Percentiles rank a stretch among this genome's conserved stretches.
Conservation (phyloP, 192 early-diverging fungal genomes). For the Podila verticillata region DNA sequence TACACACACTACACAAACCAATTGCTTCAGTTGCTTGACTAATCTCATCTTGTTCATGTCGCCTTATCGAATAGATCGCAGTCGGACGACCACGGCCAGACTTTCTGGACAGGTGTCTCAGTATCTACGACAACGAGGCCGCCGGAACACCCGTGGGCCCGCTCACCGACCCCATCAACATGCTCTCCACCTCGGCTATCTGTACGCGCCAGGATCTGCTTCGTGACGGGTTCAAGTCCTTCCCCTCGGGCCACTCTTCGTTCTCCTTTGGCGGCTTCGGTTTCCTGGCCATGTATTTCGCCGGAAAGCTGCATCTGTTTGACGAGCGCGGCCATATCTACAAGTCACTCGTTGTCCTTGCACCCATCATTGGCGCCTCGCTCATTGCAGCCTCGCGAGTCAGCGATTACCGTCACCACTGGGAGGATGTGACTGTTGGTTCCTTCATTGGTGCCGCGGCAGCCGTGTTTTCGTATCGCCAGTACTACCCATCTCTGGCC, state of each 20-base stretch:
- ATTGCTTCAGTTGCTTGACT: neutral
- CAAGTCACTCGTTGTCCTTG: conserved; percentile 70
- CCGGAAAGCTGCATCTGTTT: conserved; percentile 77
- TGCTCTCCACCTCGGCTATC: conserved; percentile 66
- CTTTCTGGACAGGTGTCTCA: conserved; percentile 59
- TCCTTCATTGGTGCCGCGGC: conserved; percentile 62
- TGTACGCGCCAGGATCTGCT: conserved; percentile 65
- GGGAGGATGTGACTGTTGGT: conserved; percentile 77
- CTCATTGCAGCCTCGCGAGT: conserved; percentile 74
- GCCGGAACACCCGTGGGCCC: conserved; percentile 23
- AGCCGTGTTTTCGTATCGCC: conserved; percentile 73
- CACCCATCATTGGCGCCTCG: conserved; percentile 68
- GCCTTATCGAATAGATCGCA: conserved; percentile 45
- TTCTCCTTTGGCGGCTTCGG: conserved; percentile 78
- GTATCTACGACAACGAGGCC: conserved; percentile 36
- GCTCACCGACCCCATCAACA: conserved; percentile 52
- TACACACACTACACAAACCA: neutral
- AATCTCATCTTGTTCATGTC: too few relatives aligned
- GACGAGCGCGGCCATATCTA: conserved; percentile 74
- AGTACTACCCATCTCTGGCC: conserved; percentile 68
- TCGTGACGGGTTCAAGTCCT: conserved; percentile 84
- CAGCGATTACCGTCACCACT: conserved; percentile 82
- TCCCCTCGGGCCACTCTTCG: conserved; percentile 92
- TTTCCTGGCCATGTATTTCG: conserved; percentile 74
- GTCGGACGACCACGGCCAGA: conserved; percentile 62